Evolutionary conservation across 2,329 filamentous ascomycete genomes (phyloP), one percentile per base, ranked within the genome.

Genomic region (Chalara sp.): DNA sequence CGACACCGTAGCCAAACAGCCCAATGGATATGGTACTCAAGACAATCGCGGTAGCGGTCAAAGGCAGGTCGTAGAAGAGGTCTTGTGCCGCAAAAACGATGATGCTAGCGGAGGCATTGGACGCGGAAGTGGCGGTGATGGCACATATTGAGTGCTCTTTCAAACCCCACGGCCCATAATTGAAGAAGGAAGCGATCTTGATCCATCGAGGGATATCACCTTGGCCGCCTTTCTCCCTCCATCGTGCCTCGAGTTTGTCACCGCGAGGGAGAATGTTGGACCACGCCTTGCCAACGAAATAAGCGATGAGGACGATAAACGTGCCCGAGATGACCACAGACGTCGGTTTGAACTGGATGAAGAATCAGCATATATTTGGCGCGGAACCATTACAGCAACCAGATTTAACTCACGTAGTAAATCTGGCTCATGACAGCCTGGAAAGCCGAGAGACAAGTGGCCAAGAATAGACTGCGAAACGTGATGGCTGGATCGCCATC

Each of bases 241-340:
- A 80, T 41, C 67, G 62, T 30, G 72, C 68, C 51, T 76, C 70
- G 5, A 70, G 62, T n/a, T 62, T 63, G 47, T 81, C 78, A 10
- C 76, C 77, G 5, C 77, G 76, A 1, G 78, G 77, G 2, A 79
- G 67, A 5, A 74, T 53, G 0, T 60, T 56, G 0, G 75, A 67
- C 73, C 70, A 78, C 4, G 64, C 71, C 6, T 74, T 75, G 6
- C 78, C 78, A 2, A 73, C 46, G 46, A 80, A 79, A 63, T 80
- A 80, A 10, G 75, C 73, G 44, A 81, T 78, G 40, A 81, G 70
- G 5, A 79, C 76, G 47, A 80, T 78, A 49, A 80, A 80, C 0
- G 76, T 79, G 37, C 76, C 76, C 12, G 70, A 68, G 13, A 80
- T 74, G 3, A 67, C 68, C 35, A 75, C 61, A 1, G 37, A 3